These are phyloP conservation scores for Ophiostoma populinum DNA, from an alignment of 2,329 filamentous ascomycete genomes.

Conservation along the genomic window DNA sequence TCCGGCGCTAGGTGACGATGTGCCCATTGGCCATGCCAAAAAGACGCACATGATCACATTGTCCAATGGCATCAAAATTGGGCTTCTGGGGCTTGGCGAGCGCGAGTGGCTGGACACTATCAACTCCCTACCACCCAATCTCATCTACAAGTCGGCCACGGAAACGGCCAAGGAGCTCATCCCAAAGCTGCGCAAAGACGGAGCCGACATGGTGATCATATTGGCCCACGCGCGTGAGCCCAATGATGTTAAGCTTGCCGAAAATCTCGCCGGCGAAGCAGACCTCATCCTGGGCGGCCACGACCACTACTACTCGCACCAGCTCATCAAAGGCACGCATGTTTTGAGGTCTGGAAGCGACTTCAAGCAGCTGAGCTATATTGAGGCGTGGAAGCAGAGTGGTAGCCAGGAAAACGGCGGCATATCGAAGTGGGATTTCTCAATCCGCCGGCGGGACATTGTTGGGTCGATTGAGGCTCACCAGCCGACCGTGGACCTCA, in stretches of 20 bases:
- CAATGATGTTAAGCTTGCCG: constrained; percentile 74
- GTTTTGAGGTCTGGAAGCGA: constrained; percentile 78
- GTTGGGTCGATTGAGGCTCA: constrained; percentile 52
- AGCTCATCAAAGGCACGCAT: constrained; percentile 60
- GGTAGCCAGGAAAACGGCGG: constrained; percentile 15
- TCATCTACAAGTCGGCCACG: constrained; percentile 67
- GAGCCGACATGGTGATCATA: constrained; percentile 68
- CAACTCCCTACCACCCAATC: constrained; percentile 64
- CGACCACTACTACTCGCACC: constrained; percentile 76
- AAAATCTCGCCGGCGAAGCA: constrained; percentile 53
- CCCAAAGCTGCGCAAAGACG: constrained; percentile 53
- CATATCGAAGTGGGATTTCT: constrained; percentile 42
- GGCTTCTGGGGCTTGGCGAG: constrained; percentile 72
- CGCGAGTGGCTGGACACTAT: constrained; percentile 82
- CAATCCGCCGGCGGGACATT: constrained; percentile 59
- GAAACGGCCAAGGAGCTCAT: constrained; percentile 61
- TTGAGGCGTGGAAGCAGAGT: constrained; percentile 51
- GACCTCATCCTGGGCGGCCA: constrained; percentile 81
- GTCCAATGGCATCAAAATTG: constrained; percentile 72
- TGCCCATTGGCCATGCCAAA: constrained; percentile 59
- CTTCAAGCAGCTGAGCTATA: constrained; percentile 82
- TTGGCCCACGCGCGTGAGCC: constrained; percentile 76
- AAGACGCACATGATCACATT: constrained; percentile 62
- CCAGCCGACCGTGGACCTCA: constrained; percentile 38
- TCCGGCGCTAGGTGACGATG: constrained; percentile 56